Conservation (phyloP, 2,329 filamentous ascomycete genomes). For the Samsoniella hepiali region DNA sequence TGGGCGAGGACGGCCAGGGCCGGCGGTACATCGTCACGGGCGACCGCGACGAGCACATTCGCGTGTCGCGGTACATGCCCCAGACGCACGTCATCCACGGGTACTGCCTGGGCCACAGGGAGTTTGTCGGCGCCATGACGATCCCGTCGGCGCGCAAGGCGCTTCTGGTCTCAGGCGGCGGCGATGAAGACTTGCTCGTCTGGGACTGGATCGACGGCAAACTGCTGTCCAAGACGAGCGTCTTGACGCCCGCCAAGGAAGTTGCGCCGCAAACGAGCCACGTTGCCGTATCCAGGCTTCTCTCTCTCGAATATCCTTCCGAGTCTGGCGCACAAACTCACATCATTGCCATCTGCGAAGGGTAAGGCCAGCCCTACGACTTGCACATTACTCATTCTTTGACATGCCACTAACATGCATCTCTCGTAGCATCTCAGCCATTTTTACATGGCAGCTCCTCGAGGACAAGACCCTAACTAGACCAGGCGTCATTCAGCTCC, state of each 20-base stretch:
- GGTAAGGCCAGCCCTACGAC: slow-evolving; percentile 36
- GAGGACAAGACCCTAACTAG: slow-evolving; percentile 47
- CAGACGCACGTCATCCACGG: slow-evolving; percentile 86
- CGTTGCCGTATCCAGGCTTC: slow-evolving; percentile 46
- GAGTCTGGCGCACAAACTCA: slow-evolving; percentile 29
- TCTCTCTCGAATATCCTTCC: slow-evolving; percentile 33
- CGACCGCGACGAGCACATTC: slow-evolving; percentile 71
- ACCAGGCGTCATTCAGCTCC: slow-evolving; percentile 47
- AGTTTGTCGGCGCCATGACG: slow-evolving; percentile 78
- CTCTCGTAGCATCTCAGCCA: slow-evolving; percentile 49
- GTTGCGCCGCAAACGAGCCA: slow-evolving; percentile 37
- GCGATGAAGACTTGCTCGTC: slow-evolving; percentile 71
- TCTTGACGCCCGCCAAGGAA: slow-evolving; percentile 44
- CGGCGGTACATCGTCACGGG: slow-evolving; percentile 53
- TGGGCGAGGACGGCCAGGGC: slow-evolving; percentile 41
- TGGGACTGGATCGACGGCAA: slow-evolving; percentile 73
- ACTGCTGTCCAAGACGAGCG: slow-evolving; percentile 51
- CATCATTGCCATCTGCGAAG: slow-evolving; percentile 43
- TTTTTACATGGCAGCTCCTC: slow-evolving; percentile 62
- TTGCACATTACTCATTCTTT: not conserved
- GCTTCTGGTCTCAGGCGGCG: slow-evolving; percentile 81
- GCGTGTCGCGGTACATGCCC: slow-evolving; percentile 74
- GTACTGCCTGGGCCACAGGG: slow-evolving; percentile 83
- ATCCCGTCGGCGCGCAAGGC: slow-evolving; percentile 54
- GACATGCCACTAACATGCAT: not conserved